phyloP scores from a whole-genome alignment of 1,284 basidiomycete genomes.

The Wallemia ichthyophaga region DNA sequence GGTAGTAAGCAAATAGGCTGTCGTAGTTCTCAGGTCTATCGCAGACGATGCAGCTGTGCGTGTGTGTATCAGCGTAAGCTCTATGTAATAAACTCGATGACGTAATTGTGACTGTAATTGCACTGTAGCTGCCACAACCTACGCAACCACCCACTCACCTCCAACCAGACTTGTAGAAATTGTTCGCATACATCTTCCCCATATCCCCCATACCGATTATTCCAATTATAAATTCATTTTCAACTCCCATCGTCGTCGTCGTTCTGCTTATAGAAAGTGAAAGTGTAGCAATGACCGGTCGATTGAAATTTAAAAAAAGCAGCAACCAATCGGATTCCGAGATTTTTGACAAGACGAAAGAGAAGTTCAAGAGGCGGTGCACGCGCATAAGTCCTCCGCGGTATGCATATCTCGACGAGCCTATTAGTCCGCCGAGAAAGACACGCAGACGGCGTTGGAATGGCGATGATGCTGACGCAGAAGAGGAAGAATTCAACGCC shows the following conservation, averaged over 20 bases:
- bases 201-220: slow-evolving; percentile 25
- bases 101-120: too few relatives aligned
- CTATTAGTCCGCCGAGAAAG: not conserved
- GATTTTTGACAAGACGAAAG: not conserved
- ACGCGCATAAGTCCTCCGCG: not conserved
- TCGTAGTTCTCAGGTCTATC: slow-evolving; percentile 54
- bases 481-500: not conserved
- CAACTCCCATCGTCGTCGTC: not conserved
- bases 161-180: slow-evolving; percentile 47
- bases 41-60: slow-evolving; percentile 76
- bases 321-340: too few relatives aligned
- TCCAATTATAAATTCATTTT: not conserved
- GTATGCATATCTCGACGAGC: not conserved
- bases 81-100: too few relatives aligned
- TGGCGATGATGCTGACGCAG: not conserved
- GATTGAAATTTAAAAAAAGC: too few relatives aligned
- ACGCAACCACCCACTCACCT: slow-evolving; percentile 28
- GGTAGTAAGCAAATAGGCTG: slow-evolving; percentile 19
- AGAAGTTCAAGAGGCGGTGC: not conserved
- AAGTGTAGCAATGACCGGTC: too few relatives aligned
- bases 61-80: too few relatives aligned
- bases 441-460: not conserved
- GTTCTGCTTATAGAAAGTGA: too few relatives aligned
- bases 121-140: slow-evolving; percentile 2
- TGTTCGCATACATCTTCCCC: slow-evolving; percentile 72